These are phyloP conservation scores for Nitzschia sp. DNA, from an alignment of 108 stramenopile genomes.

Conservation along the genomic window DNA sequence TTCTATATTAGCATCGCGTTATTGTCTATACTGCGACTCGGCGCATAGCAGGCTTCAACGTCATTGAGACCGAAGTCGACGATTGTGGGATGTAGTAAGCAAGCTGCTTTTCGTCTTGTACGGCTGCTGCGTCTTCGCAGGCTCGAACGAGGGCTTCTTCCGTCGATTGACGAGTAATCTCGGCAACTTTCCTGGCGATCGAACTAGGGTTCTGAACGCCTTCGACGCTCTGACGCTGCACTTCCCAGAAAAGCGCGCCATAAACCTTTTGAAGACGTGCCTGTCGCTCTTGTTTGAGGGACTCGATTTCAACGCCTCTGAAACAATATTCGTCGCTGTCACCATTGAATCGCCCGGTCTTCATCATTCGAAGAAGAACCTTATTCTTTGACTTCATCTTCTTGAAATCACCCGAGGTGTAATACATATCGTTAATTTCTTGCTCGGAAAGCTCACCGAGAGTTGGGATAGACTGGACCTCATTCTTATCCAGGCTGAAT, in stretches of 20 bases:
- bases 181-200: neutral
- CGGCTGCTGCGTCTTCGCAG: neutral
- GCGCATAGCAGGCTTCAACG: no score
- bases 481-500: neutral
- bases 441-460: neutral
- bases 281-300: neutral
- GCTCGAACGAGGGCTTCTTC: neutral
- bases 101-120: neutral
- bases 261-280: neutral
- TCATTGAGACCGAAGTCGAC: no score
- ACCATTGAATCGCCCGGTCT: neutral
- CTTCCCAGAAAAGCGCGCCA: neutral
- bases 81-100: no score
- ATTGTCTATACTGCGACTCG: no score
- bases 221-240: neutral
- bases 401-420: neutral
- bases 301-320: neutral
- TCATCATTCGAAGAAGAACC: neutral
- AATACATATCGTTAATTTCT: neutral
- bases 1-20: no score
- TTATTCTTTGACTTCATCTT: neutral
- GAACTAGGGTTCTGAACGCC: neutral
- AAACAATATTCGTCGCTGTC: slow-evolving; percentile 2
- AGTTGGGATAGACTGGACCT: neutral
- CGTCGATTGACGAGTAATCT: neutral